Conservation (phyloP, 257 asterid species). For the Gynochthodes officinalis region DNA sequence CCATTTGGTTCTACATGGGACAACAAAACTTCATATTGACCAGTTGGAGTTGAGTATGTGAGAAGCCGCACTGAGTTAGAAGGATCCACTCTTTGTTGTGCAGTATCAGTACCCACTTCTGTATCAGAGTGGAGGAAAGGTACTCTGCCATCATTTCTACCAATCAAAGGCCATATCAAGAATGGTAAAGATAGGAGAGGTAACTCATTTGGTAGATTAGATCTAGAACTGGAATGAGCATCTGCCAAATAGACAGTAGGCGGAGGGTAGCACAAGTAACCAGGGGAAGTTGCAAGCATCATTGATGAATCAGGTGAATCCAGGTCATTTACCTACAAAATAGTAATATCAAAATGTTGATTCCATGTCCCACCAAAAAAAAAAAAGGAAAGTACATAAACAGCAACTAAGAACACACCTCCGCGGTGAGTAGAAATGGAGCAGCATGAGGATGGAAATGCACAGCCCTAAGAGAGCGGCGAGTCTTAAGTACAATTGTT, state of each 20-base stretch:
- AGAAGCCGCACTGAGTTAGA: slow-evolving; percentile 78
- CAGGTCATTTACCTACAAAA: slow-evolving; percentile 61
- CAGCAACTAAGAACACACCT: slow-evolving; percentile 52
- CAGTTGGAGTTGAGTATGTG: slow-evolving; percentile 90
- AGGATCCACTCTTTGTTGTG: slow-evolving; percentile 55
- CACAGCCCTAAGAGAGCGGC: slow-evolving; percentile 97
- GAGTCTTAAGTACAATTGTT: slow-evolving; percentile 73
- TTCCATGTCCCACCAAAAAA: no score
- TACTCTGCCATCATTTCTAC: slow-evolving; percentile 50
- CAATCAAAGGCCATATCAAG: slow-evolving; percentile 65
- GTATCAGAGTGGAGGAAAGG: slow-evolving; percentile 44
- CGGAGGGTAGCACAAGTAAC: slow-evolving; percentile 86
- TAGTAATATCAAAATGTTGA: slow-evolving; percentile 10
- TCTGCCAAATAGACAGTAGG: slow-evolving; percentile 88
- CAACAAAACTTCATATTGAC: slow-evolving; percentile 82
- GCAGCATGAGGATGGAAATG: slow-evolving; percentile 98
- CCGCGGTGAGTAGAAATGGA: slow-evolving; percentile 96
- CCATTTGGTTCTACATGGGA: slow-evolving; percentile 64
- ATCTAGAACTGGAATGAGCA: slow-evolving; percentile 54
- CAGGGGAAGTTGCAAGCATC: slow-evolving; percentile 84
- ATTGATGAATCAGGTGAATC: slow-evolving; percentile 91
- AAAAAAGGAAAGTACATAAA: background rate
- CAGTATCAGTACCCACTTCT: slow-evolving; percentile 37
- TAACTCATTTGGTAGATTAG: slow-evolving; percentile 64
- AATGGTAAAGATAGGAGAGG: slow-evolving; percentile 77